phyloP scores from a whole-genome alignment of 257 asterid species.

The Nicotiana benthamiana region DNA sequence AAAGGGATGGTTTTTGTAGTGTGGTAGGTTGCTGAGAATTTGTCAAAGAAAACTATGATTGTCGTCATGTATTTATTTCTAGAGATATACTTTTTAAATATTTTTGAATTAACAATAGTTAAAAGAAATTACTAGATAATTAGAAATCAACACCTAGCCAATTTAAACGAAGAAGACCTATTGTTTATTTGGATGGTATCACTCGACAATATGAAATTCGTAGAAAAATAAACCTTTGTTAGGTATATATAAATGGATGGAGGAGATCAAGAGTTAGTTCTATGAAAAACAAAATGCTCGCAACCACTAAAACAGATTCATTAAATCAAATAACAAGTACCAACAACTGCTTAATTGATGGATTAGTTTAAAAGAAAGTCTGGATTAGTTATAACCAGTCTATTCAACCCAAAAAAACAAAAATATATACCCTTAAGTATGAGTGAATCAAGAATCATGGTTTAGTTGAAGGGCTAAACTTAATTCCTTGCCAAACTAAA shows the following conservation, averaged over 20 bases:
- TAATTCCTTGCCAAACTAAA: background rate
- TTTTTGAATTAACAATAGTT: background rate
- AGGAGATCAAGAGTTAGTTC: background rate
- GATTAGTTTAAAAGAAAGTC: background rate
- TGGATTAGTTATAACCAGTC: slow-evolving; percentile 1
- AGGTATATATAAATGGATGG: background rate
- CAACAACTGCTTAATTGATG: background rate
- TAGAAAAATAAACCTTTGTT: background rate
- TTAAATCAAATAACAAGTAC: background rate
- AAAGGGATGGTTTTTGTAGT: slow-evolving; percentile 22
- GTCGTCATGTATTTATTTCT: background rate
- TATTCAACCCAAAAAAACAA: background rate
- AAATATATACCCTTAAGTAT: slow-evolving; percentile 19
- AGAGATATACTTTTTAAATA: background rate
- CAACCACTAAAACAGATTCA: background rate
- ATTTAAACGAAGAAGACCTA: background rate
- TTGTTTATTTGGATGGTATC: background rate
- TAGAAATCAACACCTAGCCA: background rate
- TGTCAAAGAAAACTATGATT: slow-evolving; percentile 9
- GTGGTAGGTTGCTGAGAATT: slow-evolving; percentile 1
- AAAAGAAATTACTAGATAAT: background rate
- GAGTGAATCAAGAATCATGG: slow-evolving; percentile 18
- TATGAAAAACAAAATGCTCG: background rate
- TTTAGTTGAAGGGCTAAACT: slow-evolving; percentile 7
- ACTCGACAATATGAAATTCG: too few species aligned